phyloP scores from a whole-genome alignment of 257 asterid genomes.

The Ligustrum vulgare region DNA sequence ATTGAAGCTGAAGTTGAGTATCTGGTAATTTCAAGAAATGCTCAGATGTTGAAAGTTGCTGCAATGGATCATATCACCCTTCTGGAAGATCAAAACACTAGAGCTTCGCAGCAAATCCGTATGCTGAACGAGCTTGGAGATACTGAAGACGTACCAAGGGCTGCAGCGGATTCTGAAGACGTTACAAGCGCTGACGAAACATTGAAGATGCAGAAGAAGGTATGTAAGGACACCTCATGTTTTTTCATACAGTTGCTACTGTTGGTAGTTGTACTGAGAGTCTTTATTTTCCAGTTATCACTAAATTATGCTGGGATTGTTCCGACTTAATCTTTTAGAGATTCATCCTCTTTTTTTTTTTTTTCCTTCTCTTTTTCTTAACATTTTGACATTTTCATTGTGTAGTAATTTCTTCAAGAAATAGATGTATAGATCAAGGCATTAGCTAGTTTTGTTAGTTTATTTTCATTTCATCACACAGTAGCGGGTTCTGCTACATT shows the following conservation, averaged over 20 bases:
- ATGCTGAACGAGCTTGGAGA: conserved; percentile 10
- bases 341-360: no score
- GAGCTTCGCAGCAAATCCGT: conserved; percentile 33
- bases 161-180: no score
- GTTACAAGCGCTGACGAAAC: no score
- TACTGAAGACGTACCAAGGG: no score
- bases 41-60: conserved; percentile 38
- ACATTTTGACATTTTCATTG: conserved; percentile 2
- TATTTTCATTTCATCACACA: conserved; percentile 20
- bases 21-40: conserved; percentile 43
- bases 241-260: conserved; percentile 52
- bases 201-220: conserved; percentile 31
- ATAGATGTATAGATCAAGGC: conserved; percentile 22
- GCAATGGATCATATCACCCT: conserved; percentile 38
- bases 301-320: conserved; percentile 39
- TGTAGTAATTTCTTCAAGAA: conserved; percentile 8
- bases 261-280: conserved; percentile 35
- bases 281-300: conserved; percentile 38
- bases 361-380: neutral
- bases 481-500: neutral
- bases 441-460: neutral
- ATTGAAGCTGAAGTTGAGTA: conserved; percentile 80
- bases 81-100: conserved; percentile 38
- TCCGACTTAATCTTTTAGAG: conserved; percentile 56
- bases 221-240: conserved; percentile 54